phyloP scores from a whole-genome alignment of 139 green algal genomes.

The Protoeuglena noctilucae region DNA sequence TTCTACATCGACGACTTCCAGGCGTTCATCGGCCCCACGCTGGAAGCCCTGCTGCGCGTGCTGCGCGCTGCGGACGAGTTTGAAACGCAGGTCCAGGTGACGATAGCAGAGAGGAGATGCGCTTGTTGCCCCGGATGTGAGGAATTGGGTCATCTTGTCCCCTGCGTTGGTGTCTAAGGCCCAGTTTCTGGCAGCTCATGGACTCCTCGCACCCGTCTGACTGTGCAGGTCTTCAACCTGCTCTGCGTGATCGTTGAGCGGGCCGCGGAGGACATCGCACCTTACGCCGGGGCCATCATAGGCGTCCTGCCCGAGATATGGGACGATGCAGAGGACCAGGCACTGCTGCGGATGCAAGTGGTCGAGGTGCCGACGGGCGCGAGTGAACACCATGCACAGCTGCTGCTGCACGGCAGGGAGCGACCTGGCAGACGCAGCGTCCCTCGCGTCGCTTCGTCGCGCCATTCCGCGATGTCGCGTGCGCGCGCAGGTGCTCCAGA shows the following conservation, averaged over 20 bases:
- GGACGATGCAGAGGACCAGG: constrained; percentile 40
- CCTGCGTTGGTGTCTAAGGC: too few relatives aligned
- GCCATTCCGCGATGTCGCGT: background rate
- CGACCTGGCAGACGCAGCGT: background rate
- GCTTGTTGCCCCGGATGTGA: too few relatives aligned
- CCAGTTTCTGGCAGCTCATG: too few relatives aligned
- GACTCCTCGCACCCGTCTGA: too few relatives aligned
- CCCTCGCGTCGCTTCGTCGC: background rate
- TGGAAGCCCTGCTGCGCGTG: constrained; percentile 29
- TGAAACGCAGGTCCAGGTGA: constrained; percentile 52
- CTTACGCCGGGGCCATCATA: constrained; percentile 33
- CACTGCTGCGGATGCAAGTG: constrained; percentile 62
- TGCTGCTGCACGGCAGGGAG: background rate
- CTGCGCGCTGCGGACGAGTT: constrained; percentile 28
- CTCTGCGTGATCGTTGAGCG: constrained; percentile 58
- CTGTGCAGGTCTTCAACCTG: constrained; percentile 45
- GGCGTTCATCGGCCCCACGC: constrained; percentile 22
- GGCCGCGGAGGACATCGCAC: constrained; percentile 30
- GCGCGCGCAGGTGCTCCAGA: constrained; percentile 39
- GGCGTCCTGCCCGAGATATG: constrained; percentile 49
- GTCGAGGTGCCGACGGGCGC: background rate
- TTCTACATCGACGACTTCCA: constrained; percentile 50
- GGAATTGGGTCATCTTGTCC: too few relatives aligned
- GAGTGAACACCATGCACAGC: background rate
- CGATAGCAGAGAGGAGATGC: too few relatives aligned